Evolutionary conservation across 2,329 filamentous ascomycete species (phyloP).

Genomic region (Lojkania enalia): DNA sequence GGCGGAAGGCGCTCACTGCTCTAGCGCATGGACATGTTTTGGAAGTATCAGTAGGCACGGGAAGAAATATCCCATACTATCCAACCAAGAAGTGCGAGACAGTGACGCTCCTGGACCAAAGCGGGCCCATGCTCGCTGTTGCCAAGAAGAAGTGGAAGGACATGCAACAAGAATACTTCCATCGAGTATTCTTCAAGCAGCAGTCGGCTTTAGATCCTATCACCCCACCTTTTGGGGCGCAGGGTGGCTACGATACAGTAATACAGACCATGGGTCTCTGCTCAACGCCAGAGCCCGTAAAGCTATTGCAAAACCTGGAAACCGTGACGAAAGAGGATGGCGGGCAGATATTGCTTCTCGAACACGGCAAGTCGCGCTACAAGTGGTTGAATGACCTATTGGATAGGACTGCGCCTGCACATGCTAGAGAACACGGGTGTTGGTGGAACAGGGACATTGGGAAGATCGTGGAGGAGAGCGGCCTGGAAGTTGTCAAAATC

Average conservation of each 20-base stretch:
- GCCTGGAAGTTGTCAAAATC: conserved; percentile 52
- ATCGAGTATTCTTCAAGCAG: conserved; percentile 47
- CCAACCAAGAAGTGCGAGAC: conserved; percentile 46
- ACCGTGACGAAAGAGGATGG: conserved; percentile 48
- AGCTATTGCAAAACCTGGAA: conserved; percentile 51
- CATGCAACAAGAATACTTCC: conserved; percentile 44
- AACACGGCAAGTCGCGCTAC: conserved; percentile 55
- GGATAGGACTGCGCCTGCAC: conserved; percentile 51
- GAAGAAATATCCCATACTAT: conserved; percentile 54
- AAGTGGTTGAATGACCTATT: conserved; percentile 53
- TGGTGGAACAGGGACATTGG: conserved; percentile 59
- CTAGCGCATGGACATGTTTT: conserved; percentile 52
- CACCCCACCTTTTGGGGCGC: conserved; percentile 45
- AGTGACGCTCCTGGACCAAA: conserved; percentile 53
- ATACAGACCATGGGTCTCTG: conserved; percentile 58
- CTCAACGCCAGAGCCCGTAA: conserved; percentile 51
- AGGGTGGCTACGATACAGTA: conserved; percentile 53
- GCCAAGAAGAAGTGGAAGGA: conserved; percentile 54
- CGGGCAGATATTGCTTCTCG: conserved; percentile 51
- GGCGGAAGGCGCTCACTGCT: conserved; percentile 46
- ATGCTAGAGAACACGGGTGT: conserved; percentile 55
- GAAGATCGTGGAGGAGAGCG: conserved; percentile 51
- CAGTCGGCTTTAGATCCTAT: conserved; percentile 50
- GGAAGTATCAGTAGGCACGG: conserved; percentile 55
- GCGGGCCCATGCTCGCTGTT: conserved; percentile 52